Percentiles rank a stretch among this genome's conserved stretches.
phyloP scores from a whole-genome alignment of 345 rosid species.

The Mallotus nudiflorus region DNA sequence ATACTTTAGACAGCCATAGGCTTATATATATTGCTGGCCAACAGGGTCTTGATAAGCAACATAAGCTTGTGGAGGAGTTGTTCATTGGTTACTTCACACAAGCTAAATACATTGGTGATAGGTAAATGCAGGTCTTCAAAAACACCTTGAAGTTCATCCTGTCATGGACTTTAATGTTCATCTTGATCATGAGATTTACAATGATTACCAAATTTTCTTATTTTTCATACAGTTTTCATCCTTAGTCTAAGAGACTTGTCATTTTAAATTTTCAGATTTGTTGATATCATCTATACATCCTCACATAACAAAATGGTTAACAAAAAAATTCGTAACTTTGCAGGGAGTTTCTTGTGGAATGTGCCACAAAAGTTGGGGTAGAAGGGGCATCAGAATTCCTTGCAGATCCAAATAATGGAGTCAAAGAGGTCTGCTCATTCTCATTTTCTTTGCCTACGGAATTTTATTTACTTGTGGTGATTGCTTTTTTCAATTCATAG shows the following conservation, averaged over 20 bases:
- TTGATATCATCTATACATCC: constrained; percentile 1
- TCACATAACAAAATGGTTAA: background rate
- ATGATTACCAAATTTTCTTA: background rate
- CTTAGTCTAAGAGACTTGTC: background rate
- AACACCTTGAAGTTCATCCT: background rate
- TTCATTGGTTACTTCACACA: constrained; percentile 86
- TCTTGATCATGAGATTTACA: background rate
- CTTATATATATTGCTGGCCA: constrained; percentile 70
- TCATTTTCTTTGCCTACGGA: background rate
- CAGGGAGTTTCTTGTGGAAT: constrained; percentile 83
- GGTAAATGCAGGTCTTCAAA: constrained; percentile 35
- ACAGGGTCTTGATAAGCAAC: constrained; percentile 64
- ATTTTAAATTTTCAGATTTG: no score
- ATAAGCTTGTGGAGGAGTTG: constrained; percentile 75
- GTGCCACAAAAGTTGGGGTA: constrained; percentile 67
- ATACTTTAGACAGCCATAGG: constrained; percentile 83
- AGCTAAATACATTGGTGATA: constrained; percentile 78
- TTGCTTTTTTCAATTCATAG: no score
- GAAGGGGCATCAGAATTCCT: constrained; percentile 83
- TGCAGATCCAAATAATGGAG: constrained; percentile 69
- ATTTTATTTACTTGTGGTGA: no score
- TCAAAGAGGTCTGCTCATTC: constrained; percentile 45
- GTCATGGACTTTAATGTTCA: background rate
- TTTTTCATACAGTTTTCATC: no score
- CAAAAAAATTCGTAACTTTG: constrained; percentile 6